A percentile compares a stretch with the other conserved stretches of the same genome.
phyloP scores from a whole-genome alignment of 805 yeast genomes.

The Candida nanaspora region DNA sequence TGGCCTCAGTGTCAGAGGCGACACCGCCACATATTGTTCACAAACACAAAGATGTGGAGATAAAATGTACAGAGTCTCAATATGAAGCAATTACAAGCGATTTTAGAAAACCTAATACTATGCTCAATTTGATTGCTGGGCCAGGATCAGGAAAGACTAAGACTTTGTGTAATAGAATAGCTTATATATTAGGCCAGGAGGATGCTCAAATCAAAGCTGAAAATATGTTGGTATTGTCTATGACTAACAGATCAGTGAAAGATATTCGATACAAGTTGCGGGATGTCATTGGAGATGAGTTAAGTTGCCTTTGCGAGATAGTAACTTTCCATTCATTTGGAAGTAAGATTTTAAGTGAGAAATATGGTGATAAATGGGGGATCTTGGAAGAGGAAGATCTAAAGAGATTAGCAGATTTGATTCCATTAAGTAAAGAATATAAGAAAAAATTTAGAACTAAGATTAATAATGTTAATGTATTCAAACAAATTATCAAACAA shows the following conservation, averaged over 20 bases:
- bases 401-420: slow-evolving; percentile 10
- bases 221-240: slow-evolving; percentile 53
- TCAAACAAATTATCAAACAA: slow-evolving; percentile 10
- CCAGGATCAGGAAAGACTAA: slow-evolving; percentile 73
- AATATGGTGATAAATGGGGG: slow-evolving; percentile 23
- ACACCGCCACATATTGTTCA: background rate
- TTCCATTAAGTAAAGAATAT: background rate
- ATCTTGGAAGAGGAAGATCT: slow-evolving; percentile 42
- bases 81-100: slow-evolving; percentile 36
- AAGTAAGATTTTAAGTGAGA: slow-evolving; percentile 36
- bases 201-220: slow-evolving; percentile 31
- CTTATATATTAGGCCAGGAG: slow-evolving; percentile 32
- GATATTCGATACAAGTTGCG: slow-evolving; percentile 29
- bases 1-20: background rate
- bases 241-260: slow-evolving; percentile 65
- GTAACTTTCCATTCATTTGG: slow-evolving; percentile 64
- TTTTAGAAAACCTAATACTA: slow-evolving; percentile 24
- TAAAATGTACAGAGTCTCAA: slow-evolving; percentile 38
- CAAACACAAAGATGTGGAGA: slow-evolving; percentile 7
- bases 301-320: slow-evolving; percentile 31
- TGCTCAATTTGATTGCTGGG: slow-evolving; percentile 54
- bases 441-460: slow-evolving; percentile 1
- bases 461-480: slow-evolving; percentile 2
- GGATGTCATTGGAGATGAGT: slow-evolving; percentile 25
- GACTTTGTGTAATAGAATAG: slow-evolving; percentile 49